phyloP scores from a whole-genome alignment of 371 early-diverging fungal genomes.

The Mortierella sp. region DNA sequence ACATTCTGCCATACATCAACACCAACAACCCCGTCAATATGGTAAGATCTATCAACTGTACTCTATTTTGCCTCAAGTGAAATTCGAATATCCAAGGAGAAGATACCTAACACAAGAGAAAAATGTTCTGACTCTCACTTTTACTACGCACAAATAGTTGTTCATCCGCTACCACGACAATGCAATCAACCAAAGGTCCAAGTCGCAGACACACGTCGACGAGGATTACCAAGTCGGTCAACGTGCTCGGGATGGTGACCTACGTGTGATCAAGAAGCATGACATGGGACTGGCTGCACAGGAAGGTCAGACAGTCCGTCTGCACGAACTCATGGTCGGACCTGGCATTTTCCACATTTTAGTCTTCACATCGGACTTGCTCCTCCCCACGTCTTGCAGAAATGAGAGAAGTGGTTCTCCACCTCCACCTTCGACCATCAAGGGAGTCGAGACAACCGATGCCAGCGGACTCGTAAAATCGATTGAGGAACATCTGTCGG shows the following conservation, averaged over 20 bases:
- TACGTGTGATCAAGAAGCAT: slow-evolving; percentile 21
- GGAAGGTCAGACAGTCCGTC: slow-evolving; percentile 10
- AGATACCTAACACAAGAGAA: not conserved
- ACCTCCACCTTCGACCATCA: slow-evolving; percentile 3
- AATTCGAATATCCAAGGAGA: not conserved
- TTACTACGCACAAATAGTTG: slow-evolving; percentile 16
- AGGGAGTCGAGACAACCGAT: slow-evolving; percentile 20
- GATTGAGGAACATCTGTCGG: slow-evolving; percentile 12
- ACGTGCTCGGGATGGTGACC: slow-evolving; percentile 41
- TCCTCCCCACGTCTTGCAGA: not conserved
- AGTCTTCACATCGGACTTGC: slow-evolving; percentile 39
- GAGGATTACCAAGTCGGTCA: slow-evolving; percentile 41
- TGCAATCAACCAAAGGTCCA: slow-evolving; percentile 34
- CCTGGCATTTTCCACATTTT: slow-evolving; percentile 46
- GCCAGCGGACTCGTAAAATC: slow-evolving; percentile 15
- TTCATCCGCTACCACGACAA: slow-evolving; percentile 45
- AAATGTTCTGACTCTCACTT: not conserved
- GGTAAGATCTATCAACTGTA: slow-evolving; percentile 11
- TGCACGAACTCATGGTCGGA: slow-evolving; percentile 35
- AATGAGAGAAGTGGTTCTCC: not conserved
- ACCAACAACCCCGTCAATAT: slow-evolving; percentile 28
- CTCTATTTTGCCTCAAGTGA: not conserved
- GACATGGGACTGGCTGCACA: not conserved
- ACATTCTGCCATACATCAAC: slow-evolving; percentile 28
- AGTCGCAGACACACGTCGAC: slow-evolving; percentile 24